A percentile compares a stretch with the other conserved stretches of the same genome.
phyloP scores from a whole-genome alignment of 2,329 filamentous ascomycete genomes.

The Curvularia sp. region DNA sequence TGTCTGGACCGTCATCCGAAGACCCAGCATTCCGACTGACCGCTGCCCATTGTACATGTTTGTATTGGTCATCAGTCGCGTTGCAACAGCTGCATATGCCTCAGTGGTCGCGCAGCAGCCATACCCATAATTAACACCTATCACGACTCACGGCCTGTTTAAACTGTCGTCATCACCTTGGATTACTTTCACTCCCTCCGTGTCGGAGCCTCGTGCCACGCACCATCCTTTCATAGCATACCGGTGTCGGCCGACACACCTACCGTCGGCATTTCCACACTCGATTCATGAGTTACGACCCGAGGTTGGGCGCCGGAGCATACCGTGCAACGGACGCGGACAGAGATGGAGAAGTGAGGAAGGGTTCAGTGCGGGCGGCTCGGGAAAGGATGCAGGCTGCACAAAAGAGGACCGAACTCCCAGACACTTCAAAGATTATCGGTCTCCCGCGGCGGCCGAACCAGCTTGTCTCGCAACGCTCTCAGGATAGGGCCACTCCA shows the following conservation, averaged over 20 bases:
- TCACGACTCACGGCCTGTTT: constrained; percentile 13
- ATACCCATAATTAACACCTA: constrained; percentile 5
- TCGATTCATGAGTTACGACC: constrained; percentile 50
- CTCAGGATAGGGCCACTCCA: constrained; percentile 23
- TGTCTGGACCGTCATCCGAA: constrained; percentile 20
- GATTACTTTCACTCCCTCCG: background rate
- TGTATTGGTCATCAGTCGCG: constrained; percentile 27
- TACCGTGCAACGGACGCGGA: constrained; percentile 40
- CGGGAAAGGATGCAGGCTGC: constrained; percentile 44
- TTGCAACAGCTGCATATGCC: constrained; percentile 18
- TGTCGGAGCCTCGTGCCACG: constrained; percentile 6
- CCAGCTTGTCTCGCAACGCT: constrained; percentile 41
- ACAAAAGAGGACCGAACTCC: constrained; percentile 38
- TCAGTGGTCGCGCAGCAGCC: constrained; percentile 23
- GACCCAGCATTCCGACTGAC: constrained; percentile 11
- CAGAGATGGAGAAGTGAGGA: constrained; percentile 33
- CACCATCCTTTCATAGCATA: constrained; percentile 16
- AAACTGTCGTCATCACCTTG: constrained; percentile 3
- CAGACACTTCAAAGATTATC: constrained; percentile 46
- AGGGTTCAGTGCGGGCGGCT: constrained; percentile 50
- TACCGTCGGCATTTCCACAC: constrained; percentile 37
- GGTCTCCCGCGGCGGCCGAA: constrained; percentile 48
- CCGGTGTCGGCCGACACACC: constrained; percentile 48
- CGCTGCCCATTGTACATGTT: constrained; percentile 17
- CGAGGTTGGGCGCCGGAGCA: constrained; percentile 41